Conservation (phyloP, 2,329 filamentous ascomycete genomes). For the Emericellopsis atlantica region DNA sequence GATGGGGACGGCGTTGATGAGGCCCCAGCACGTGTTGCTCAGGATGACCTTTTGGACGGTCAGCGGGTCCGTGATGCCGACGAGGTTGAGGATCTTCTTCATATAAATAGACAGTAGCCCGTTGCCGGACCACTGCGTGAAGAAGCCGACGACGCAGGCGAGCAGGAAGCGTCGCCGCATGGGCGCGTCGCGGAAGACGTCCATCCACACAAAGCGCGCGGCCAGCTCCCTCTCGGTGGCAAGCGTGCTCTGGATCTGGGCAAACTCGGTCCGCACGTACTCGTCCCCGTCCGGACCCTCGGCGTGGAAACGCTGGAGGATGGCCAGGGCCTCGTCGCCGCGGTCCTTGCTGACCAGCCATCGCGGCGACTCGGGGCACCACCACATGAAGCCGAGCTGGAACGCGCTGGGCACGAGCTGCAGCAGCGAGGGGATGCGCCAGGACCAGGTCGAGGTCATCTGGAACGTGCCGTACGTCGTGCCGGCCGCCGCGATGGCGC, state of each 20-base stretch:
- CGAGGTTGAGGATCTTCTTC: slow-evolving; percentile 17
- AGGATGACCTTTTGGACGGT: slow-evolving; percentile 6
- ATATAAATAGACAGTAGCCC: slow-evolving; percentile 25
- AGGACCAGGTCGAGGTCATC: slow-evolving; percentile 22
- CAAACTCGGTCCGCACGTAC: slow-evolving; percentile 5
- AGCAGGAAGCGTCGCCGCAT: slow-evolving; percentile 15
- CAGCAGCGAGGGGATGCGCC: slow-evolving; percentile 31
- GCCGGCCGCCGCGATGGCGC: slow-evolving; percentile 15
- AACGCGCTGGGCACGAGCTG: slow-evolving; percentile 27
- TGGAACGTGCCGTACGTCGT: slow-evolving; percentile 19
- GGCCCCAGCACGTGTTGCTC: slow-evolving; percentile 25
- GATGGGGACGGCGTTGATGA: slow-evolving; percentile 24
- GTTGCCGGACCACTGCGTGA: slow-evolving; percentile 13
- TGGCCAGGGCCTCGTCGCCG: slow-evolving; percentile 12
- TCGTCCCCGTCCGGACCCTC: slow-evolving; percentile 25
- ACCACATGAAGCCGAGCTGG: slow-evolving; percentile 13
- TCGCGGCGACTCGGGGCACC: slow-evolving; percentile 19
- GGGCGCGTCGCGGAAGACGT: slow-evolving; percentile 10
- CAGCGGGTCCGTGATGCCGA: slow-evolving; percentile 20
- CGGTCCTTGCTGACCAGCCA: slow-evolving; percentile 15
- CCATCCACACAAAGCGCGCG: slow-evolving; percentile 8
- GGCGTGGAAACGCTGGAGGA: slow-evolving; percentile 15
- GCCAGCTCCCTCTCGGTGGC: slow-evolving; percentile 26
- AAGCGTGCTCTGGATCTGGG: slow-evolving; percentile 27
- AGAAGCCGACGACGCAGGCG: slow-evolving; percentile 11